A percentile compares a stretch with the other conserved stretches of the same genome.
These are phyloP conservation scores for Raphanus raphanistrum DNA, from an alignment of 345 rosid genomes.

Conservation along the genomic window DNA sequence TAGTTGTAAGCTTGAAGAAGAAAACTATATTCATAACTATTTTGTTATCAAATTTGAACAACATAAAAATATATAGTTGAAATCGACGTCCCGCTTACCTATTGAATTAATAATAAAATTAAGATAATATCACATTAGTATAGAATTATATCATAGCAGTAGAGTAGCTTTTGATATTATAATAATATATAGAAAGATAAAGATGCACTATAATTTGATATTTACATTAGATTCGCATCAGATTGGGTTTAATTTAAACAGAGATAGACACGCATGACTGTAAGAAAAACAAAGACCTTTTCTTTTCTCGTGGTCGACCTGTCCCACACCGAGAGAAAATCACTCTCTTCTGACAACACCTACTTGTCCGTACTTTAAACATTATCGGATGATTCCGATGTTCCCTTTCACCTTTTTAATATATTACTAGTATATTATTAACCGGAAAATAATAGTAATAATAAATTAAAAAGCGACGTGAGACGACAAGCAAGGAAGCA, in stretches of 20 bases:
- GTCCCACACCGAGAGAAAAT: constrained; percentile 37
- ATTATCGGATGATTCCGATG: constrained; percentile 35
- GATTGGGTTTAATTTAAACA: constrained; percentile 13
- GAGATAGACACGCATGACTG: constrained; percentile 17
- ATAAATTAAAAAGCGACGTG: constrained; percentile 34
- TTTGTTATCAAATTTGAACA: background rate
- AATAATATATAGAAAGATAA: too few relatives aligned
- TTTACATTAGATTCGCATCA: constrained; percentile 4
- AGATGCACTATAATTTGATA: too few relatives aligned
- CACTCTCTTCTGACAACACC: constrained; percentile 42
- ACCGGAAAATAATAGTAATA: background rate
- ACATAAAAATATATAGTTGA: background rate
- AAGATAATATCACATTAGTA: background rate
- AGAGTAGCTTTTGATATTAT: too few relatives aligned
- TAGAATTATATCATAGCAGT: background rate
- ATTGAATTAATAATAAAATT: background rate
- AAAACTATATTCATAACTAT: background rate
- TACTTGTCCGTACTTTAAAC: constrained; percentile 56
- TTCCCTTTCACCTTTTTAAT: constrained; percentile 13
- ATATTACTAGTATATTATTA: background rate
- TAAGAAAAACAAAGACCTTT: background rate
- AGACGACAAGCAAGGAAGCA: constrained; percentile 42
- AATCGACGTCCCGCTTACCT: background rate
- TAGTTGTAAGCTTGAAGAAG: too few relatives aligned
- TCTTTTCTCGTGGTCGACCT: constrained; percentile 30